Evolutionary conservation across 352 stramenopile genomes (phyloP).

Genomic region (Phytopythium ostracodes): DNA sequence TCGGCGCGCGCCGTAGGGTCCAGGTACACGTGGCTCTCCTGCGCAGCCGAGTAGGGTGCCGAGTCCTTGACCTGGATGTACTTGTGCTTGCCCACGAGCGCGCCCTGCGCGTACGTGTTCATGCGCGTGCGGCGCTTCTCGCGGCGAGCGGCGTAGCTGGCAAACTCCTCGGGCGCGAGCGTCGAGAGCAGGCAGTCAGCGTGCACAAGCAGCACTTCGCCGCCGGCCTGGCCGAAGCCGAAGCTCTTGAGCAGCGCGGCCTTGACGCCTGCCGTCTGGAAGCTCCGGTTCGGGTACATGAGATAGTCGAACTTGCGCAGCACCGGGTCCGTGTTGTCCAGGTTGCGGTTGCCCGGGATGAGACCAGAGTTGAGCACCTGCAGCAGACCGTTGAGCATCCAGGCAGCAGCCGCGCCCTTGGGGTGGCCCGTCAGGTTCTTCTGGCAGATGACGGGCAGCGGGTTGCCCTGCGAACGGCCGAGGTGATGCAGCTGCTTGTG

Average conservation of each 20-base stretch:
- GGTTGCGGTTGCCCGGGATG: constrained; percentile 78
- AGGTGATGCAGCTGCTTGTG: constrained; percentile 83
- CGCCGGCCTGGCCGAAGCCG: constrained; percentile 75
- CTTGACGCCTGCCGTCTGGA: constrained; percentile 80
- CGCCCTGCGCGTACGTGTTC: constrained; percentile 74
- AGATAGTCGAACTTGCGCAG: constrained; percentile 75
- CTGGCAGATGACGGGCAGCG: constrained; percentile 74
- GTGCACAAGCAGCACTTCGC: constrained; percentile 73
- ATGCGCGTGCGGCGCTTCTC: constrained; percentile 61
- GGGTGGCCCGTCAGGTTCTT: constrained; percentile 82
- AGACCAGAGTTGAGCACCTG: constrained; percentile 75
- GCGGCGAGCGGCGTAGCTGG: constrained; percentile 54
- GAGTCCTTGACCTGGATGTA: constrained; percentile 82
- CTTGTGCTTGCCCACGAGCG: constrained; percentile 69
- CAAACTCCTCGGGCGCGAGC: constrained; percentile 40
- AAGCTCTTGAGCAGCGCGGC: constrained; percentile 82
- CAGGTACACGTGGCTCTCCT: constrained; percentile 85
- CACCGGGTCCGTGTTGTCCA: constrained; percentile 73
- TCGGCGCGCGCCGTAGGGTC: constrained; percentile 73
- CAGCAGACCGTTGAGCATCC: constrained; percentile 81
- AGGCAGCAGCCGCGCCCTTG: constrained; percentile 78
- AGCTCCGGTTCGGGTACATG: constrained; percentile 77
- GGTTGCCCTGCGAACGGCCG: constrained; percentile 68
- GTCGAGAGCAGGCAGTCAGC: constrained; percentile 67
- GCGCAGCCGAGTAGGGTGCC: constrained; percentile 71